These are phyloP conservation scores for Kurtzmaniella fragi DNA, from an alignment of 805 yeast genomes.

Conservation along the genomic window DNA sequence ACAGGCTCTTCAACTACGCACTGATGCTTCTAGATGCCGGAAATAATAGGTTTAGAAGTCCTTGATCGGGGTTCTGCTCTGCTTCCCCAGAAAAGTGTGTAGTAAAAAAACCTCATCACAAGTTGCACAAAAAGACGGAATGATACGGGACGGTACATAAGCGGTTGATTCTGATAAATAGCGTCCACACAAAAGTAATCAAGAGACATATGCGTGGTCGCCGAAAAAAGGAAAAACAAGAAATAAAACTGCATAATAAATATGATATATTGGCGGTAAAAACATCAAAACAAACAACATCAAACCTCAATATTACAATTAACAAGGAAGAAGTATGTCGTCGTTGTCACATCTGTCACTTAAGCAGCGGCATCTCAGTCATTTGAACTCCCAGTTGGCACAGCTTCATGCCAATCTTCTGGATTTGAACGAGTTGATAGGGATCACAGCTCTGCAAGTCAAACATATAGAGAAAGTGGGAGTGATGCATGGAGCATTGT, in stretches of 20 bases:
- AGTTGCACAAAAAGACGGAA: not conserved
- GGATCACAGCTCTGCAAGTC: conserved; percentile 49
- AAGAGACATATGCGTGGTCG: no score
- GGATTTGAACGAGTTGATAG: conserved; percentile 48
- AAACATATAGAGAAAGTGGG: conserved; percentile 50
- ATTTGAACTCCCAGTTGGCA: conserved; percentile 22
- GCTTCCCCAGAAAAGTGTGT: conserved; percentile 1
- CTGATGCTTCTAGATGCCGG: no score
- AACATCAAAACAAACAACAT: not conserved
- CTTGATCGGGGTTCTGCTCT: not conserved
- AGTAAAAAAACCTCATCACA: not conserved
- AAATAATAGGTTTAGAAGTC: no score
- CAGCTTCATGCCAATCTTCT: conserved; percentile 51
- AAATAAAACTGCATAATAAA: no score
- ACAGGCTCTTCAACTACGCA: no score
- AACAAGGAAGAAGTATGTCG: not conserved
- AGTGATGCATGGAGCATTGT: conserved; percentile 50
- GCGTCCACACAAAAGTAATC: not conserved
- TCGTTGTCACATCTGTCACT: conserved; percentile 8
- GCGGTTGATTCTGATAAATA: not conserved
- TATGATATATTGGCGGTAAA: no score
- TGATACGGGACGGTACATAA: not conserved
- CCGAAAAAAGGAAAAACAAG: no score
- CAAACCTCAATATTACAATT: no score
- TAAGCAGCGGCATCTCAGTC: conserved; percentile 43